A percentile compares a stretch with the other conserved stretches of the same genome.
Evolutionary conservation across 2,329 filamentous ascomycete genomes (phyloP).

Genomic region (Diaporthe aspalathi): DNA sequence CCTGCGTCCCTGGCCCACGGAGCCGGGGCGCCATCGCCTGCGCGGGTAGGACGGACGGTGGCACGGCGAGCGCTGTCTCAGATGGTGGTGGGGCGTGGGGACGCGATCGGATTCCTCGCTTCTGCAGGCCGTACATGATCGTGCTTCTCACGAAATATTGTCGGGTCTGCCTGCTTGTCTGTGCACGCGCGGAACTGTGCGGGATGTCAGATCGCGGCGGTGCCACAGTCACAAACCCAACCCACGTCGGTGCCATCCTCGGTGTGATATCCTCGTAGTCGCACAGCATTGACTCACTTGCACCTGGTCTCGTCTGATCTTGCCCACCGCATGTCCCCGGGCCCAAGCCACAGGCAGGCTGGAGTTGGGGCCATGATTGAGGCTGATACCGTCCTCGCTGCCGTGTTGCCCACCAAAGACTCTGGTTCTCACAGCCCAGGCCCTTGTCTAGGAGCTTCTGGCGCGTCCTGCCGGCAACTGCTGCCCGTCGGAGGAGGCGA

Average conservation of each 20-base stretch:
- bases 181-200: conserved; percentile 5
- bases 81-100: conserved; percentile 16
- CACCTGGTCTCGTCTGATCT: conserved; percentile 24
- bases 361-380: conserved; percentile 18
- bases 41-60: conserved; percentile 24
- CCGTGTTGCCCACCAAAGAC: conserved; percentile 31
- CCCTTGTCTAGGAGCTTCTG: conserved; percentile 5
- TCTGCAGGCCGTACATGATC: conserved; percentile 32
- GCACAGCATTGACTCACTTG: conserved; percentile 30
- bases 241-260: conserved; percentile 23
- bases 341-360: conserved; percentile 9
- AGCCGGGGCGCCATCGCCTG: conserved; percentile 21
- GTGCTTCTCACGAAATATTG: conserved; percentile 19
- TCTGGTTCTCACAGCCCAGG: background rate
- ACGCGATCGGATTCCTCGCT: conserved; percentile 22
- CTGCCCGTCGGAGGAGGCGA: conserved; percentile 34
- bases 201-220: conserved; percentile 25
- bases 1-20: conserved; percentile 19
- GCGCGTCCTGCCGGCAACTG: conserved; percentile 7
- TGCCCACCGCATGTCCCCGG: conserved; percentile 26
- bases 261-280: conserved; percentile 24
- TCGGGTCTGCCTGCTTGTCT: conserved; percentile 15
- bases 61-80: conserved; percentile 22
- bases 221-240: conserved; percentile 30
- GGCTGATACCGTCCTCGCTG: conserved; percentile 27